Conservation (phyloP, 2,329 filamentous ascomycete genomes). For the Alternaria viburni region DNA sequence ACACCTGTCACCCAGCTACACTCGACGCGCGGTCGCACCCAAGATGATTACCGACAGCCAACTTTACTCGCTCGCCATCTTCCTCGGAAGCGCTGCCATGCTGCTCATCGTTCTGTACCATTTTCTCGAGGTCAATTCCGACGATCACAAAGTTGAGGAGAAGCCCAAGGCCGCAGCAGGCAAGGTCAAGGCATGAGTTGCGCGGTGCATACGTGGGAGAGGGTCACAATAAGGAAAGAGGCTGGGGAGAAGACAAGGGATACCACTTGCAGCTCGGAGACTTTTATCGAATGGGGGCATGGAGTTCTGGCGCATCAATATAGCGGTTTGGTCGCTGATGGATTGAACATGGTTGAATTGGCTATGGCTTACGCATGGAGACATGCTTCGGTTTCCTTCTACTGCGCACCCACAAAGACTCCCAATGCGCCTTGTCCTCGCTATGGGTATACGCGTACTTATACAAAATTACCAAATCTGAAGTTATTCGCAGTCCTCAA, state of each 20-base stretch:
- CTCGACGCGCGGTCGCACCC: constrained; percentile 42
- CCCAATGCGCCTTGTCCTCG: background rate
- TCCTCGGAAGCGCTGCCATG: constrained; percentile 89
- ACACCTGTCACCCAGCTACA: constrained; percentile 12
- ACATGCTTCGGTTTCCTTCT: background rate
- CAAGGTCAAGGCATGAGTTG: constrained; percentile 34
- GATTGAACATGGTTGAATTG: background rate
- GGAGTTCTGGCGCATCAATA: constrained; percentile 11
- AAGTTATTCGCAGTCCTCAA: constrained; percentile 6
- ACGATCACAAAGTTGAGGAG: constrained; percentile 52
- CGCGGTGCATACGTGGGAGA: background rate
- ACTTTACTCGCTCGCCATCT: constrained; percentile 89
- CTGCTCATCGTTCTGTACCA: constrained; percentile 93
- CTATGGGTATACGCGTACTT: constrained; percentile 14
- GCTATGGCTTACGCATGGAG: background rate
- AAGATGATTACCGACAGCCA: constrained; percentile 94
- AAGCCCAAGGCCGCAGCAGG: constrained; percentile 35
- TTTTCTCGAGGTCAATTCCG: constrained; percentile 93
- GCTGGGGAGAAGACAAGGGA: background rate
- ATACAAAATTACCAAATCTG: background rate
- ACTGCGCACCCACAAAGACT: background rate
- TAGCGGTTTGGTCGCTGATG: background rate
- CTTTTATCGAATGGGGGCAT: background rate
- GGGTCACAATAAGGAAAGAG: background rate
- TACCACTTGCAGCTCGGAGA: background rate